phyloP scores from a whole-genome alignment of 2,329 filamentous ascomycete genomes.

The Plenodomus lindquistii region DNA sequence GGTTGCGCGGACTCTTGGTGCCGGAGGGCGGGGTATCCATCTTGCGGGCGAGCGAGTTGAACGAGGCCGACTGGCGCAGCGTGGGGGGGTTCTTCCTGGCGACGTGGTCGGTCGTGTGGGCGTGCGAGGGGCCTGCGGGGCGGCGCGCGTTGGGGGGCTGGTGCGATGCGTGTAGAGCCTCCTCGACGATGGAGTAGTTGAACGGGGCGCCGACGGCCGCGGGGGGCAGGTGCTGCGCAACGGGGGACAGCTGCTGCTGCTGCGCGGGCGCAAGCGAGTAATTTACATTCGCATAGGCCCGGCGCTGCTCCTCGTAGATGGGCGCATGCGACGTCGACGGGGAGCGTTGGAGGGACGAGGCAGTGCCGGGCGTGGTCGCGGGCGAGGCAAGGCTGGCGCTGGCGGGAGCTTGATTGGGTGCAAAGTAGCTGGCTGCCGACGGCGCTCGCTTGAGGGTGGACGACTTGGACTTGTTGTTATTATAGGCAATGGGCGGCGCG shows the following conservation, averaged over 20 bases:
- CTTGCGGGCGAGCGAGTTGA: constrained; percentile 48
- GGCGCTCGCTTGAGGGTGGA: constrained; percentile 25
- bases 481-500: constrained; percentile 23
- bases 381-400: constrained; percentile 17
- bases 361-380: constrained; percentile 7
- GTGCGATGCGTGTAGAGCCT: constrained; percentile 19
- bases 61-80: constrained; percentile 49
- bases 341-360: constrained; percentile 16
- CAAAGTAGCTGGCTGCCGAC: constrained; percentile 23
- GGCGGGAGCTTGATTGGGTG: constrained; percentile 3
- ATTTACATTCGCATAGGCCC: constrained; percentile 2
- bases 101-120: constrained; percentile 30
- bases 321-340: constrained; percentile 15
- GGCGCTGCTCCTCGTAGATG: constrained; percentile 19
- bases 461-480: constrained; percentile 14
- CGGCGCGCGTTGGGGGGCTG: constrained; percentile 17
- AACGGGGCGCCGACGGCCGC: constrained; percentile 42
- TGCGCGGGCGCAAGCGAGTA: neutral
- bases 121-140: constrained; percentile 33
- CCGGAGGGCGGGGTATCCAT: constrained; percentile 49
- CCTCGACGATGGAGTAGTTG: constrained; percentile 41
- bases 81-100: constrained; percentile 27
- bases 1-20: constrained; percentile 44
- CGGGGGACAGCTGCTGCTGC: constrained; percentile 4
- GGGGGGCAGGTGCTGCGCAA: constrained; percentile 12